These are phyloP conservation scores for Penicillium hesseltinei DNA, from an alignment of 2,329 filamentous ascomycete genomes.

Conservation along the genomic window DNA sequence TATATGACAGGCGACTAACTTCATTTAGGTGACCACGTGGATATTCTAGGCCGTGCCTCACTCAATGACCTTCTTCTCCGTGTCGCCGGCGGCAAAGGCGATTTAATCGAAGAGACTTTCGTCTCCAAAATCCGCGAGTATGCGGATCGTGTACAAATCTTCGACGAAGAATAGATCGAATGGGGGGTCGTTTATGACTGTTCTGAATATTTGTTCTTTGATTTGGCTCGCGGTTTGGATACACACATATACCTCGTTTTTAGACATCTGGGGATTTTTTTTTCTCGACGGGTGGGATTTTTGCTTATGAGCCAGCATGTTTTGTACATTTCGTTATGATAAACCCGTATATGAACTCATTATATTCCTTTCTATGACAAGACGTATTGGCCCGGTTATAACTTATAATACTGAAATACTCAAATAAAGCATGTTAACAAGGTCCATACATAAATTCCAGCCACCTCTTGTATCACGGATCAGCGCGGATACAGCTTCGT, in stretches of 20 bases:
- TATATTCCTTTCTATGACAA: neutral
- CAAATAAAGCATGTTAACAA: neutral
- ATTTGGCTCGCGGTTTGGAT: neutral
- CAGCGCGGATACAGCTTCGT: neutral
- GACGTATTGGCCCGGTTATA: neutral
- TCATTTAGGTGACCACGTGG: constrained; percentile 76
- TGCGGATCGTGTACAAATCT: constrained; percentile 77
- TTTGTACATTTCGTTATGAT: constrained; percentile 1
- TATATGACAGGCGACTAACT: neutral
- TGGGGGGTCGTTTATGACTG: neutral
- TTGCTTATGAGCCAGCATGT: neutral
- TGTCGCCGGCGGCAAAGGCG: constrained; percentile 80
- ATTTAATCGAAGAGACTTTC: constrained; percentile 73
- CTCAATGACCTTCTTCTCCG: constrained; percentile 87
- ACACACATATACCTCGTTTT: neutral
- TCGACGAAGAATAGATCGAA: constrained; percentile 56
- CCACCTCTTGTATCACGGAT: neutral
- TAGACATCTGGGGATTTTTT: neutral
- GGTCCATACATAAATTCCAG: neutral
- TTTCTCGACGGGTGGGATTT: neutral
- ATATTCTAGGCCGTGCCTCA: constrained; percentile 84
- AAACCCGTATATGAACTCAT: neutral
- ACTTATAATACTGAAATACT: neutral
- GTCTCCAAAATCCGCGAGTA: constrained; percentile 81
- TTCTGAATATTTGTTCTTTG: neutral